Evolutionary conservation across 805 yeast genomes (phyloP).

Genomic region (Nakazawaea wyomingensis): DNA sequence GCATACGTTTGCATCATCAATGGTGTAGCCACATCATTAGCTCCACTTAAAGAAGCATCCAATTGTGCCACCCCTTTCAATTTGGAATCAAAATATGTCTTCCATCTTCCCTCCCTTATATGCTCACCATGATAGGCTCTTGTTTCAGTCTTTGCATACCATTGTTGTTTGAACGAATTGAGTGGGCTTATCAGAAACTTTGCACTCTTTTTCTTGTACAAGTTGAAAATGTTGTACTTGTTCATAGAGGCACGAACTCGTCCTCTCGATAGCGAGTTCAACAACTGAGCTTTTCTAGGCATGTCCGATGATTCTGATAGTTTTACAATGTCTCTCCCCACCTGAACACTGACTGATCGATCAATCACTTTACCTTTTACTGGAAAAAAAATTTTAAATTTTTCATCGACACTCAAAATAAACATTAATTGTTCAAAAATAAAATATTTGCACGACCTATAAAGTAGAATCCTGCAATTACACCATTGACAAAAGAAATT

Average conservation of each 20-base stretch:
- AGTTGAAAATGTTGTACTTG: conserved; percentile 84
- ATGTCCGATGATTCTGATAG: too few species aligned
- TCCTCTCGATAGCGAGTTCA: conserved; percentile 59
- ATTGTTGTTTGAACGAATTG: conserved; percentile 86
- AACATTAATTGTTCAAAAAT: neutral
- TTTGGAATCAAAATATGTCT: conserved; percentile 60
- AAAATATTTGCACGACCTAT: conserved; percentile 5
- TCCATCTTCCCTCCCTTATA: conserved; percentile 79
- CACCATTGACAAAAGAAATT: too few species aligned
- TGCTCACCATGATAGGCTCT: conserved; percentile 96
- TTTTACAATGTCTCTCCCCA: too few species aligned
- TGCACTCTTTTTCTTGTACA: conserved; percentile 65
- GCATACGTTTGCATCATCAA: conserved; percentile 85
- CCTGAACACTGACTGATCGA: too few species aligned
- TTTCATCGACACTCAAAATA: neutral
- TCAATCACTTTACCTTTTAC: too few species aligned
- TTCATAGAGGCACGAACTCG: conserved; percentile 85
- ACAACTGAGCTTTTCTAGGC: conserved; percentile 58
- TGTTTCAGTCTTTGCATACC: conserved; percentile 86
- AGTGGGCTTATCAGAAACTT: conserved; percentile 41
- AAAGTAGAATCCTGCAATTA: too few species aligned
- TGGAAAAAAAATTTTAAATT: neutral
- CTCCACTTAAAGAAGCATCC: conserved; percentile 70
- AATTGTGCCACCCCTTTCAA: conserved; percentile 84
- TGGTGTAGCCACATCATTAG: conserved; percentile 59